Base-by-base conservation (phyloP, 23 red algal genomes). In the Gracilaria domingensis region DNA sequence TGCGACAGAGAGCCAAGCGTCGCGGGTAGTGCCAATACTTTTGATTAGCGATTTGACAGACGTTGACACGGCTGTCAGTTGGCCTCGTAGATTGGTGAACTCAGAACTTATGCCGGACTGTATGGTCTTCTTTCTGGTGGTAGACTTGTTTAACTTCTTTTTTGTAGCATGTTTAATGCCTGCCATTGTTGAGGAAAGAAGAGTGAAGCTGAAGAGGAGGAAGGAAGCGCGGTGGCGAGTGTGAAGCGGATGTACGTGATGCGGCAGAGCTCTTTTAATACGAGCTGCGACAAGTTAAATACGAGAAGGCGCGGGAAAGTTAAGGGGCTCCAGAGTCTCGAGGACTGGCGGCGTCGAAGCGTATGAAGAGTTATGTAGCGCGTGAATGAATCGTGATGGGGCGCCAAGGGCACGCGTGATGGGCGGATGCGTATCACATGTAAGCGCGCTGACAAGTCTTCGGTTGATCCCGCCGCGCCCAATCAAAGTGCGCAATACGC, bases 151-250 rank as follows among this genome's bases (percentile, higher is more conserved):
- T 21, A 89, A 89, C 37, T 61, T 54, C 34, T 89, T 89, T 48
- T 89, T 89, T 14, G 85, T 89, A 26, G 70, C 85, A 59, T 89
- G 85, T 42, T 79, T 80, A 39, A 89, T 78, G 1, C 74, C 71
- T 20, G 85, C 60, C 85, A 89, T 89, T 36, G 14, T 18, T 4
- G 29, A 62, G 4, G 59, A 62, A n/a, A 62, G 59, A 9, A 62
- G 26, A 62, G 29, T 30, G 24, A 62, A 25, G 29, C 59, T 9
- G 26, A 62, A 12, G 59, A 12, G 24, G 13, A 62, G 59, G 4
- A 29, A 18, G 59, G 9, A 62, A 29, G 29, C n/a, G 59, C 16
- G 29, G 5, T 62, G 59, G 16, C 7, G 2, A 58, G 24, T 62
- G 23, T 29, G 24, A 18, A 30, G 23, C 21, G 4, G 59, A 18